Base-by-base conservation (phyloP, 257 asterid genomes). In the Nicotiana knightiana region DNA sequence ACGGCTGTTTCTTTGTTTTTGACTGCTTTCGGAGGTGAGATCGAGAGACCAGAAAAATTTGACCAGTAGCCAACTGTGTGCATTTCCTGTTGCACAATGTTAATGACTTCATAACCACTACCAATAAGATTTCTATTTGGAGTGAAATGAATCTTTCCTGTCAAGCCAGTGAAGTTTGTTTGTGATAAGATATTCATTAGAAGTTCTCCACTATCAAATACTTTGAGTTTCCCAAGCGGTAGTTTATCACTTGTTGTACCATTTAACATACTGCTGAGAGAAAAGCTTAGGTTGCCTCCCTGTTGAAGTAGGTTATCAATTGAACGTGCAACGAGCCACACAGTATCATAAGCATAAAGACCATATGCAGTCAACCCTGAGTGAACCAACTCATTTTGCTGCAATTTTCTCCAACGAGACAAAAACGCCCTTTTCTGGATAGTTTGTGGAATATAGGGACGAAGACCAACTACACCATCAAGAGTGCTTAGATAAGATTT, bases 291-390 rank as follows among this genome's bases (percentile, higher is more conserved):
- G 48, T 58, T 81, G 64, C 17, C 18, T 4, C 84, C 63, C 46
- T 79, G 76, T 62, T 37, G 71, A 16, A 79, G 57, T 55, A 83
- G 62, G 51, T 66, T 55, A 55, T 75, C 63, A 17, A 83, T 68
- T 15, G 87, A 81, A 79, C 5, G 84, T 67, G 89, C 89, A 62
- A 82, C 84, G 6, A 82, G n/a, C 87, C 87, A 83, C 35, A 87
- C 87, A 18, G 87, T 46, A 67, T 87, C 90, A 73, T 85, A 87
- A 18, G 90, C 90, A 75, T 83, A 87, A 24, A 85, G 81, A 26
- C 88, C 87, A 79, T 85, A 87, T 10, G 48, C 85, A 43, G 83
- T 85, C 77, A 83, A 79, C 2, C 71, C 79, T 30, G 80, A 58
- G 43, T 33, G 57, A 5, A 61, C 80, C 58, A 61, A 16, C 59